Conservation (phyloP, 2,329 filamentous ascomycete genomes). For the Boeremia exigua region DNA sequence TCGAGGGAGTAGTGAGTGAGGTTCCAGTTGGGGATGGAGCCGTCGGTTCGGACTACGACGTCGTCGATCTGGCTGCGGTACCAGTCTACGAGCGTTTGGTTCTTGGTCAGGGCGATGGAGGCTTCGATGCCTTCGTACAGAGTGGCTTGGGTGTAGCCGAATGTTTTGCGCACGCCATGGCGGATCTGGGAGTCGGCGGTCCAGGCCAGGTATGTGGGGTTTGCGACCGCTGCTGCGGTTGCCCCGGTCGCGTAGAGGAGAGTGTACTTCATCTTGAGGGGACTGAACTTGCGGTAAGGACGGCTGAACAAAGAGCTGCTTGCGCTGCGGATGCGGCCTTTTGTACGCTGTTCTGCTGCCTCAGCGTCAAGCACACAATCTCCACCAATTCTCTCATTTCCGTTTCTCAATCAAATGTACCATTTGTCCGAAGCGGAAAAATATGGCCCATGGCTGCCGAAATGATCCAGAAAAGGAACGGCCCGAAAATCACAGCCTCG, state of each 20-base stretch:
- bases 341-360: not conserved
- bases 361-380: not conserved
- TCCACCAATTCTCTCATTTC: no score
- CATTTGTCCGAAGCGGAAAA: conserved; percentile 9
- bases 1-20: conserved; percentile 52
- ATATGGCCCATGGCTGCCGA: not conserved
- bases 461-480: not conserved
- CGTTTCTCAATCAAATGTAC: not conserved
- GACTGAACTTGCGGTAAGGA: not conserved
- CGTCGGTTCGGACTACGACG: conserved; percentile 48
- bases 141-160: conserved; percentile 12
- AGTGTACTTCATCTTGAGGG: conserved; percentile 2
- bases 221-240: conserved; percentile 8
- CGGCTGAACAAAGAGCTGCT: not conserved
- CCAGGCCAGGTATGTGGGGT: conserved; percentile 3
- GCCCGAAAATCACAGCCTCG: not conserved
- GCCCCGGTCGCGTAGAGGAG: conserved; percentile 1
- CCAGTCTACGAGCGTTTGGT: conserved; percentile 52
- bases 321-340: not conserved
- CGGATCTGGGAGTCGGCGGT: conserved; percentile 8
- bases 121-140: conserved; percentile 54
- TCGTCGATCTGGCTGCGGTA: conserved; percentile 53
- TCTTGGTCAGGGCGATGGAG: conserved; percentile 50
- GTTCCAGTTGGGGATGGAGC: conserved; percentile 55
- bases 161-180: conserved; percentile 4